Conservation (phyloP, 2,329 filamentous ascomycete genomes). For the Trichoderma sp. region DNA sequence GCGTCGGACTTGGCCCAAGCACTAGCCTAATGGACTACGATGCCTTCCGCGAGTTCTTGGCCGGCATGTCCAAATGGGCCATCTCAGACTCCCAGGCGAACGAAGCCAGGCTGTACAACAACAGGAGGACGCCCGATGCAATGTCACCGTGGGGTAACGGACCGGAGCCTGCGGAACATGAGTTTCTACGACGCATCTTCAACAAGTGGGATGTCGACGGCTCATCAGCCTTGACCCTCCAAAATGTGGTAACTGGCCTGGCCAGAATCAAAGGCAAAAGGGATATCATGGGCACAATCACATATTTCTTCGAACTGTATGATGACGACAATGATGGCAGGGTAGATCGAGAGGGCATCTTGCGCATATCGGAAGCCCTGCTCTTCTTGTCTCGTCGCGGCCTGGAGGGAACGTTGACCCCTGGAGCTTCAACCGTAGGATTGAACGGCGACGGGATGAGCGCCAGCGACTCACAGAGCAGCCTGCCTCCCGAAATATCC, state of each 20-base stretch:
- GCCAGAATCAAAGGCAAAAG: slow-evolving; percentile 89
- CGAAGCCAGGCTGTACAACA: slow-evolving; percentile 62
- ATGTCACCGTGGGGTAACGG: slow-evolving; percentile 58
- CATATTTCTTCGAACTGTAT: slow-evolving; percentile 96
- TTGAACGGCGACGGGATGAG: slow-evolving; percentile 44
- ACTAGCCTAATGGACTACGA: slow-evolving; percentile 97
- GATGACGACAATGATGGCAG: slow-evolving; percentile 89
- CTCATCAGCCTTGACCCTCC: slow-evolving; percentile 75
- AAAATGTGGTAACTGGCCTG: slow-evolving; percentile 89
- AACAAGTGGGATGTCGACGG: slow-evolving; percentile 82
- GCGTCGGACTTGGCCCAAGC: slow-evolving; percentile 85
- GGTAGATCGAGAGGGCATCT: slow-evolving; percentile 91
- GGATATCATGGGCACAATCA: slow-evolving; percentile 97
- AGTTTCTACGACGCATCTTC: slow-evolving; percentile 89
- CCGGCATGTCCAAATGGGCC: slow-evolving; percentile 88
- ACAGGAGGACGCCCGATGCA: slow-evolving; percentile 47
- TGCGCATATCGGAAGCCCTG: slow-evolving; percentile 90
- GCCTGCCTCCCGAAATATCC: slow-evolving; percentile 53
- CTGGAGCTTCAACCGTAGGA: slow-evolving; percentile 60
- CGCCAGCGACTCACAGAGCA: slow-evolving; percentile 38
- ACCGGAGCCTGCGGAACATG: slow-evolving; percentile 81
- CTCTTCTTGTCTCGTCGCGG: slow-evolving; percentile 90
- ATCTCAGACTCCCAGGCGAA: slow-evolving; percentile 78
- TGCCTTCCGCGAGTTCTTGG: slow-evolving; percentile 90
- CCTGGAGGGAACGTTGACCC: slow-evolving; percentile 71